These are phyloP conservation scores for Calonectria pteridis DNA, from an alignment of 2,329 filamentous ascomycete genomes.

Conservation along the genomic window DNA sequence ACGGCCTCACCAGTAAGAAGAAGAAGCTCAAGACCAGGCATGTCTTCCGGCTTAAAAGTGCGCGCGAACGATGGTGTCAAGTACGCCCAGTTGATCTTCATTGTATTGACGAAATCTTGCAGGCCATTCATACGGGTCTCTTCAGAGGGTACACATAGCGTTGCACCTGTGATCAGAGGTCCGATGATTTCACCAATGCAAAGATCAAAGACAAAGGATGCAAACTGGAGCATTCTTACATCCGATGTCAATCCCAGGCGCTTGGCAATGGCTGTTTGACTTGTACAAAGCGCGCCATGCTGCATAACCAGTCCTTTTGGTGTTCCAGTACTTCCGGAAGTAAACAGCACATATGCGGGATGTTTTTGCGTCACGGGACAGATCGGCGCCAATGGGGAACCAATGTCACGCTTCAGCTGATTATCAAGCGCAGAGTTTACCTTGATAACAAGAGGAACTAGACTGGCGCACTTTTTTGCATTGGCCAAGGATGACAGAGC, in stretches of 20 bases:
- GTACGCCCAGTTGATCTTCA: conserved; percentile 3
- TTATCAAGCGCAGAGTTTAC: not conserved
- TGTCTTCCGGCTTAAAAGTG: not conserved
- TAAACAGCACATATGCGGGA: conserved; percentile 36
- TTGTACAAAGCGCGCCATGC: conserved; percentile 31
- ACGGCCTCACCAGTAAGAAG: conserved; percentile 31
- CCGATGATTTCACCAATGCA: conserved; percentile 21
- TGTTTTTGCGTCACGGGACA: not conserved
- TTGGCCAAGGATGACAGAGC: not conserved
- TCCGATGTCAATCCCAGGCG: conserved; percentile 8
- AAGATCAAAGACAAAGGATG: conserved; percentile 18
- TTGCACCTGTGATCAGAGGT: conserved; percentile 21
- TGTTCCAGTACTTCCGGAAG: conserved; percentile 41
- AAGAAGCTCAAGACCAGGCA: conserved; percentile 10
- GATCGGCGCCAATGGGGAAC: not conserved
- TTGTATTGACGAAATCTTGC: not conserved
- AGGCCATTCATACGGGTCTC: conserved; percentile 13
- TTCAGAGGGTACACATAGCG: conserved; percentile 23
- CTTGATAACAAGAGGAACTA: not conserved
- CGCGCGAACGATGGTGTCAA: not conserved
- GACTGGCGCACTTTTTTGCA: not conserved
- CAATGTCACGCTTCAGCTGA: not conserved
- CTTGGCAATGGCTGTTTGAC: conserved; percentile 13
- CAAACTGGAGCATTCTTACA: conserved; percentile 25
- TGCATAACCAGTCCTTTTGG: conserved; percentile 41